phyloP scores from a whole-genome alignment of 495 filamentous ascomycete species.

The Trichoderma orchidacearum region DNA sequence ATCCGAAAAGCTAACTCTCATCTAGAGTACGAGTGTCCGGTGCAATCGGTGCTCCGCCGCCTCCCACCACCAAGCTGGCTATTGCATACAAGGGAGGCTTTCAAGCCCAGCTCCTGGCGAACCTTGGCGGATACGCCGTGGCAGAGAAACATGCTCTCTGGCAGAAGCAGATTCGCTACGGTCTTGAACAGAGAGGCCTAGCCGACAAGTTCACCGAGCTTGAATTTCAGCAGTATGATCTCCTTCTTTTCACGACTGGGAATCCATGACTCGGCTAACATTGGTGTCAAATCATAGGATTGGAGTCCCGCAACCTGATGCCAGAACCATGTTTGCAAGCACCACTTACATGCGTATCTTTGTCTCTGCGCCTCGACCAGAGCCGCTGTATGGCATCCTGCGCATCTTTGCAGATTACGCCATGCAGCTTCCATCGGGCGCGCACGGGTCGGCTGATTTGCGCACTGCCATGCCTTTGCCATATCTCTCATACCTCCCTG shows the following conservation, averaged over 20 bases:
- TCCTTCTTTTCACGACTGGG: no score
- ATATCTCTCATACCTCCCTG: conserved; percentile 15
- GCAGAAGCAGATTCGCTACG: conserved; percentile 23
- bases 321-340: no score
- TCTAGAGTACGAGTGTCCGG: conserved; percentile 27
- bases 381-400: no score
- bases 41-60: conserved; percentile 30
- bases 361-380: no score
- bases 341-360: conserved; percentile 18
- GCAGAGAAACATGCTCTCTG: conserved; percentile 24
- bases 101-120: conserved; percentile 20
- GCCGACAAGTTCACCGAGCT: conserved; percentile 10
- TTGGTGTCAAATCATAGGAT: no score
- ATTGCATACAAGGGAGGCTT: conserved; percentile 34
- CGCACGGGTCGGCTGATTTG: conserved; percentile 10
- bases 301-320: no score
- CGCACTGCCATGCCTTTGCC: conserved; percentile 11
- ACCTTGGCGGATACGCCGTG: conserved; percentile 26
- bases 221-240: conserved; percentile 15
- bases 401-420: no score
- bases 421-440: no score
- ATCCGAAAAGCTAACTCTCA: no score
- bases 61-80: conserved; percentile 40
- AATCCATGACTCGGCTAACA: no score
- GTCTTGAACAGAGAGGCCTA: conserved; percentile 5